These are phyloP conservation scores for Tricholoma saponaceum DNA, from an alignment of 768 basidiomycete species.

Conservation along the genomic window DNA sequence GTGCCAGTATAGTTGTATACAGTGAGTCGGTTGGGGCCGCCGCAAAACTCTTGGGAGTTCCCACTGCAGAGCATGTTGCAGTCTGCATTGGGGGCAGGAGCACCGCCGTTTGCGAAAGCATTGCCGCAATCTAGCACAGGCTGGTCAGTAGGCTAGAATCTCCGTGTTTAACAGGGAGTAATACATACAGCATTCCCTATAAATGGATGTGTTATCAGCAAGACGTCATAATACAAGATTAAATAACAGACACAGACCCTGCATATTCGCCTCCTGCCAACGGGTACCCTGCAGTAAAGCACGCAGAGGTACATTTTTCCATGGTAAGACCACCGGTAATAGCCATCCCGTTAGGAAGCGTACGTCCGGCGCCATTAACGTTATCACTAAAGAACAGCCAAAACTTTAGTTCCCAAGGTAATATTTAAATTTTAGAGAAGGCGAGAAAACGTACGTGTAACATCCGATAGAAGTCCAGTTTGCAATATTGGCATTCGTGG, in stretches of 20 bases:
- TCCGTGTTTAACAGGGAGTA: constrained; percentile 6
- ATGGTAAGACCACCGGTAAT: constrained; percentile 45
- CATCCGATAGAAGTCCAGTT: constrained; percentile 74
- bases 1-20: constrained; percentile 70
- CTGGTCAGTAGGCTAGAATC: constrained; percentile 1
- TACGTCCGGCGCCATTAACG: constrained; percentile 36
- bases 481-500: constrained; percentile 51
- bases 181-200: constrained; percentile 52
- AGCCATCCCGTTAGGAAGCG: constrained; percentile 31
- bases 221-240: constrained; percentile 1
- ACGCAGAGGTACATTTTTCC: constrained; percentile 56
- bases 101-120: constrained; percentile 42
- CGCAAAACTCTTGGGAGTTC: constrained; percentile 63
- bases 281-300: constrained; percentile 47
- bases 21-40: constrained; percentile 64
- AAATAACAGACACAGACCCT: constrained; percentile 23
- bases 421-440: constrained; percentile 12
- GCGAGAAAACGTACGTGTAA: constrained; percentile 45
- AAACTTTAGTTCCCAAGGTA: constrained; percentile 28
- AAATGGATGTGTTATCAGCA: constrained; percentile 24
- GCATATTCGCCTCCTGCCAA: constrained; percentile 38
- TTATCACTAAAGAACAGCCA: constrained; percentile 34
- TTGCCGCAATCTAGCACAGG: constrained; percentile 45
- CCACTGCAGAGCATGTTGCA: constrained; percentile 70
- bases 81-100: constrained; percentile 40